Base-by-base conservation (phyloP, 148 eudicot species). In the Camellia japonica region DNA sequence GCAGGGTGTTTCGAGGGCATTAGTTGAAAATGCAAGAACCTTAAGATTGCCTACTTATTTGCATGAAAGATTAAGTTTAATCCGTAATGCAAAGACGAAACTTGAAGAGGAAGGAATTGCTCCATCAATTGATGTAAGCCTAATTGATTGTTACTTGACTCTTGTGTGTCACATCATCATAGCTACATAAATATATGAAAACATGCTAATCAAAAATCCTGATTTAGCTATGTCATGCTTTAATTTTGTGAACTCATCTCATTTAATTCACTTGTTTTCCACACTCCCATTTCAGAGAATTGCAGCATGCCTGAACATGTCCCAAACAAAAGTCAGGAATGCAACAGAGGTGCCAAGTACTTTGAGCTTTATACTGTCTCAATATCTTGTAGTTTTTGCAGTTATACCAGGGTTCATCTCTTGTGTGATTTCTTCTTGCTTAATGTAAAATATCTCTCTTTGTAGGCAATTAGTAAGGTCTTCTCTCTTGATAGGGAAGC, bases 1-100 rank as follows among this genome's bases (percentile, higher is more conserved):
- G 56, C 97, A 96, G 99, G 99, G 99, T 83, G 93, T 96, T 75
- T 91, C 95, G 51, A 92, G 88, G 87, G 91, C 99, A 77, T 80
- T 92, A 74, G 88, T 90, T 79, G 97, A 91, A 69, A 92, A 84
- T 82, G 92, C 99, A 68, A 88, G 94, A 87, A 92, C 95, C 73
- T 52, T 92, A 70, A 90, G 97, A 80, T 84, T 96, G 87, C 97
- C 99, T 14, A 91, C 87, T 81, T 90, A 92, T 87, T 73, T 96
- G 82, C 98, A 91, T 63, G 98, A 92, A 88, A 91, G 99, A 82
- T 86, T 96, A 74, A 82, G 90, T 86, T 77, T 91, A 83, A 96
- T 96, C 66, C 90, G 91, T 43, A 88, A 86, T 79, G 97, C 99
- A 38, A 96, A 96, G 90, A 79, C 58, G 75, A 92, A 78, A 78